Percentiles rank a stretch among this genome's conserved stretches.
phyloP scores from a whole-genome alignment of 2,329 filamentous ascomycete genomes.

The Colletotrichum lini region DNA sequence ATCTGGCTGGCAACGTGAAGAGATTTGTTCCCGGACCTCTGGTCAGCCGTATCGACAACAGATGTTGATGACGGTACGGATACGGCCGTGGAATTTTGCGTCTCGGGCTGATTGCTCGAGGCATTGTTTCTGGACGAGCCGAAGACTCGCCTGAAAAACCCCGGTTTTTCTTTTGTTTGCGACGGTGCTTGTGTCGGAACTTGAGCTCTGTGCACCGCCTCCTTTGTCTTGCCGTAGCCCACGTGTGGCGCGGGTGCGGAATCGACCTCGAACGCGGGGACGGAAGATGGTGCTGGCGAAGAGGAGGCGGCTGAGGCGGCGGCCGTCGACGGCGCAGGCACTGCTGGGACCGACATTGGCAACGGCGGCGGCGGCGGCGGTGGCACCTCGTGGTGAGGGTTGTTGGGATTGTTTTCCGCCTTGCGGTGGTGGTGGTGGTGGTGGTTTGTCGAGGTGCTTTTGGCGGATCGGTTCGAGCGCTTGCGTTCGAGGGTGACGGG shows the following conservation, averaged over 20 bases:
- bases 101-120: conserved; percentile 44
- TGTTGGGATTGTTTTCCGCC: conserved; percentile 19
- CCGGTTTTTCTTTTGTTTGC: conserved; percentile 77
- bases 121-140: conserved; percentile 74
- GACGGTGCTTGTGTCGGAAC: conserved; percentile 65
- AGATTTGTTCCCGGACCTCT: conserved; percentile 55
- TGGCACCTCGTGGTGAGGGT: conserved; percentile 14
- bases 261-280: conserved; percentile 59
- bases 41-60: conserved; percentile 55
- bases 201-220: conserved; percentile 62
- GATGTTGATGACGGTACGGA: conserved; percentile 52
- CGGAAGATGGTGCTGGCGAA: conserved; percentile 54
- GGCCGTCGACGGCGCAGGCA: conserved; percentile 47
- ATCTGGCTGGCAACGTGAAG: conserved; percentile 62
- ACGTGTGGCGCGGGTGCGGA: conserved; percentile 72
- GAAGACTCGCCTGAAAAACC: conserved; percentile 96
- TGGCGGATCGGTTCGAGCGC: conserved; percentile 31
- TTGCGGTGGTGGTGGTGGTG: conserved; percentile 7
- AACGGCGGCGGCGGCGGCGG: conserved; percentile 7
- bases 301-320: neutral
- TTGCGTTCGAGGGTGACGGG: conserved; percentile 31
- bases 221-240: conserved; percentile 72
- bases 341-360: conserved; percentile 29
- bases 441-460: conserved; percentile 29
- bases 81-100: conserved; percentile 44